Evolutionary conservation across 768 basidiomycete genomes (phyloP), one percentile per base, ranked within the genome.

Genomic region (Tephrocybe sp.): DNA sequence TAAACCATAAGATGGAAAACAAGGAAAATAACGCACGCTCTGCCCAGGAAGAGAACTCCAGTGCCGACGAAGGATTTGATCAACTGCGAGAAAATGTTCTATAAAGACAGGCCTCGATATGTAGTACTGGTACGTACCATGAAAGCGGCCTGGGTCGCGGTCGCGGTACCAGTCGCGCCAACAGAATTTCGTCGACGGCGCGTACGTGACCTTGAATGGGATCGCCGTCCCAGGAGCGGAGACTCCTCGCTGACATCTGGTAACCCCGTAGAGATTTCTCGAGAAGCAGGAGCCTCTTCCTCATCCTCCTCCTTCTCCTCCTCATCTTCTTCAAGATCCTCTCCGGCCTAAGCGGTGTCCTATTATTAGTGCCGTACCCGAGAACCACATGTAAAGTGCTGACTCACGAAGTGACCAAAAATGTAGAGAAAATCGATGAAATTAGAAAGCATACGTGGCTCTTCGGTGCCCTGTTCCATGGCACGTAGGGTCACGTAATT

Each of bases 11-110:
- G 15, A 13, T 19, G 26, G 21, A 6, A 25, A 21, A n/a, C n/a
- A n/a, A 4, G 15, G 19, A 13, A 27, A 5, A 15, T 19, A 2
- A 70, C 89, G 60, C 66, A 93, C 88, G 86, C 97, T 71, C 92
- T 96, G 44, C 93, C 97, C 22, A 99, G 79, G 73, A 99, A 98
- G 28, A 99, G 66, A 9, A 99, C 88, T 13, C 96, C 96, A 12
- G 96, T 98, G 18, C 96, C 96, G 39, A 98, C 84, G 60, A 98
- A 98, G 1, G 89, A 84, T 69, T 98, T 98, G 51, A 97, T 71
- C 47, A 98, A 69, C 92, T 95, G 57, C 9, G 31, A 52, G 32
- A 22, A 19, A 47, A 51, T 43, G 40, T 39, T 51, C 39, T 12
- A 54, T 43, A 35, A 35, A n/a, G 7, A 16, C 15, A 15, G 9